Percentiles rank a stretch among this genome's conserved stretches.
These are phyloP conservation scores for Beauveria pseudobassiana DNA, from an alignment of 2,329 filamentous ascomycete genomes.

Conservation along the genomic window DNA sequence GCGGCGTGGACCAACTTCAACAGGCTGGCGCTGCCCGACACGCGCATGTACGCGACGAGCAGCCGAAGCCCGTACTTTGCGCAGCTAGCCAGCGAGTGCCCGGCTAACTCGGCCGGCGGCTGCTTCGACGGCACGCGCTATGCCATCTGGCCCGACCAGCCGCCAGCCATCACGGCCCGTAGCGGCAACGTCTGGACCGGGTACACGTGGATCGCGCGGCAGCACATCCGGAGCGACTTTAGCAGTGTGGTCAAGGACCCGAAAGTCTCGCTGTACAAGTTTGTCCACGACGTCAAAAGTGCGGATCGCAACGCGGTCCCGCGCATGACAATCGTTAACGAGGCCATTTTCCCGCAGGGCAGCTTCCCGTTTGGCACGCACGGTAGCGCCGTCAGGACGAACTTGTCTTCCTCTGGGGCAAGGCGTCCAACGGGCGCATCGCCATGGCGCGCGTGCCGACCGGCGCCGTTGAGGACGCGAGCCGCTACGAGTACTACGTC, in stretches of 20 bases:
- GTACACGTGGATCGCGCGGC: conserved; percentile 7
- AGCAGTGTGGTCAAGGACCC: conserved; percentile 10
- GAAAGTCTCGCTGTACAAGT: conserved; percentile 9
- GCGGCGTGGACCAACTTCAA: conserved; percentile 10
- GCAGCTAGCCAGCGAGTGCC: conserved; percentile 1
- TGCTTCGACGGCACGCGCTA: conserved; percentile 8
- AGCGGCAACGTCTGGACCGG: conserved; percentile 7
- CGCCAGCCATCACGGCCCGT: background rate
- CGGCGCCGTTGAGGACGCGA: conserved; percentile 14
- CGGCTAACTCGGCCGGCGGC: background rate
- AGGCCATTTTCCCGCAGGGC: conserved; percentile 9
- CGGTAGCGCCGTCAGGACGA: conserved; percentile 15
- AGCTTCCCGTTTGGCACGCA: conserved; percentile 8
- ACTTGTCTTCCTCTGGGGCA: conserved; percentile 16
- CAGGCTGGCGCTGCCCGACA: conserved; percentile 1
- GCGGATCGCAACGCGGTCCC: conserved; percentile 9
- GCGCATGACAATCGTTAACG: conserved; percentile 7
- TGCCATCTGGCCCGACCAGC: conserved; percentile 10
- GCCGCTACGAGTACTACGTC: conserved; percentile 17
- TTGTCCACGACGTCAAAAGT: conserved; percentile 6
- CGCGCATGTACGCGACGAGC: conserved; percentile 7
- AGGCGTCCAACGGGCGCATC: conserved; percentile 13
- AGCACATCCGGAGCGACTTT: conserved; percentile 8
- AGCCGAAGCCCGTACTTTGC: conserved; percentile 8
- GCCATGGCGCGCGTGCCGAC: conserved; percentile 16